Evolutionary conservation across 495 filamentous ascomycete species (phyloP).

Genomic region (Penicillium coffeae): DNA sequence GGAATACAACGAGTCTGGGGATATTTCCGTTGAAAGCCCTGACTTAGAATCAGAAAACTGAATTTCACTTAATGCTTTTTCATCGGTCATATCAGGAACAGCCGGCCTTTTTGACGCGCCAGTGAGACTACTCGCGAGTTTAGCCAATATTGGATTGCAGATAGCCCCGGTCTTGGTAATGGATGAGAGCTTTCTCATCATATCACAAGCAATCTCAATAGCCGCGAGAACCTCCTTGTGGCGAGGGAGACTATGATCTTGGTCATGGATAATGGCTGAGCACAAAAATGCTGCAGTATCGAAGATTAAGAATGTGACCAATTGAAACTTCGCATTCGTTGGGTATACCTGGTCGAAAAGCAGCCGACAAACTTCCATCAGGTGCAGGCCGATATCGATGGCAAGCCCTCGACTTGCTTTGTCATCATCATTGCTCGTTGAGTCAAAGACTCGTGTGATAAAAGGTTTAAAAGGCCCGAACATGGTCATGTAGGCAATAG

Average conservation of each 20-base stretch:
- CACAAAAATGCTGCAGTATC: constrained; percentile 48
- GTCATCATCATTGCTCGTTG: constrained; percentile 21
- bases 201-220: constrained; percentile 31
- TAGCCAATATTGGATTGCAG: constrained; percentile 18
- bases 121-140: constrained; percentile 17
- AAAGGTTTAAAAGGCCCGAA: constrained; percentile 42
- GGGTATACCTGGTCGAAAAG: constrained; percentile 42
- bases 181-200: constrained; percentile 36
- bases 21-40: constrained; percentile 1
- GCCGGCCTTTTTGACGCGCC: constrained; percentile 1
- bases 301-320: constrained; percentile 51
- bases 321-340: constrained; percentile 46
- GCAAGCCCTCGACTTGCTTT: constrained; percentile 32
- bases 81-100: neutral
- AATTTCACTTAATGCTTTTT: neutral
- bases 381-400: constrained; percentile 35
- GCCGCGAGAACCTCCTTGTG: constrained; percentile 37
- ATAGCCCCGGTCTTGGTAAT: constrained; percentile 28
- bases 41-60: neutral
- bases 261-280: constrained; percentile 49
- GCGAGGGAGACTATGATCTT: constrained; percentile 34
- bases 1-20: constrained; percentile 1
- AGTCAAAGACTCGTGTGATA: constrained; percentile 25
- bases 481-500: constrained; percentile 44
- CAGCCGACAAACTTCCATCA: constrained; percentile 36